Evolutionary conservation across 2,329 filamentous ascomycete genomes (phyloP).

Genomic region (Paracoccidioides lutzii): DNA sequence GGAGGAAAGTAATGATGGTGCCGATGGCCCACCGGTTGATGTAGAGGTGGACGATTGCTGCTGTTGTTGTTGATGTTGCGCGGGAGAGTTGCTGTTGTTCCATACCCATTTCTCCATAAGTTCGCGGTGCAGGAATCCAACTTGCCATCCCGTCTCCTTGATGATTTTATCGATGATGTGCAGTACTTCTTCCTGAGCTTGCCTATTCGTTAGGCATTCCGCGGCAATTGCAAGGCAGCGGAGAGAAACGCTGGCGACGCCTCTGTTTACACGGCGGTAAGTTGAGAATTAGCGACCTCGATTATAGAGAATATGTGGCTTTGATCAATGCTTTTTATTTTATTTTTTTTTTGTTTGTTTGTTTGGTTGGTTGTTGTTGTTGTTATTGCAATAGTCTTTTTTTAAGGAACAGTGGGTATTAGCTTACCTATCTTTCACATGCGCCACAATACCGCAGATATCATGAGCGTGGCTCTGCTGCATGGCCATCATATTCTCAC

Average conservation of each 20-base stretch:
- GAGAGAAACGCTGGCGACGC: conserved; percentile 65
- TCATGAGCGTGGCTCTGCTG: conserved; percentile 66
- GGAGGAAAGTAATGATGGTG: conserved; percentile 5
- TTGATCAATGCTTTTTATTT: no score
- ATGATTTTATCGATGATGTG: conserved; percentile 63
- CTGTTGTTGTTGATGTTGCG: conserved; percentile 24
- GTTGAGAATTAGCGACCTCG: no score
- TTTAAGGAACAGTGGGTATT: neutral
- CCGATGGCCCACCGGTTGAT: conserved; percentile 1
- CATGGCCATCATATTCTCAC: conserved; percentile 55
- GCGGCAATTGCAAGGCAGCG: conserved; percentile 68
- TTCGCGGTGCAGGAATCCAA: conserved; percentile 57
- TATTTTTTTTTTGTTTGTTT: no score
- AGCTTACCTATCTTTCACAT: conserved; percentile 58
- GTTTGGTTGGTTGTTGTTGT: no score
- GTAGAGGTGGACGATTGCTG: conserved; percentile 8
- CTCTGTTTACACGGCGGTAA: conserved; percentile 27
- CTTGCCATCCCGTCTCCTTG: conserved; percentile 64
- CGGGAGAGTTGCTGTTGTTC: conserved; percentile 34
- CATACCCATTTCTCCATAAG: conserved; percentile 70
- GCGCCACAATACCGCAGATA: conserved; percentile 79
- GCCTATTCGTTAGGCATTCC: conserved; percentile 52
- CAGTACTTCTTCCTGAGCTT: conserved; percentile 71
- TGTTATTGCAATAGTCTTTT: neutral
- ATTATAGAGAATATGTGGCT: no score